phyloP scores from a whole-genome alignment of 163 green algal species.

The Scenedesmus sp. region DNA sequence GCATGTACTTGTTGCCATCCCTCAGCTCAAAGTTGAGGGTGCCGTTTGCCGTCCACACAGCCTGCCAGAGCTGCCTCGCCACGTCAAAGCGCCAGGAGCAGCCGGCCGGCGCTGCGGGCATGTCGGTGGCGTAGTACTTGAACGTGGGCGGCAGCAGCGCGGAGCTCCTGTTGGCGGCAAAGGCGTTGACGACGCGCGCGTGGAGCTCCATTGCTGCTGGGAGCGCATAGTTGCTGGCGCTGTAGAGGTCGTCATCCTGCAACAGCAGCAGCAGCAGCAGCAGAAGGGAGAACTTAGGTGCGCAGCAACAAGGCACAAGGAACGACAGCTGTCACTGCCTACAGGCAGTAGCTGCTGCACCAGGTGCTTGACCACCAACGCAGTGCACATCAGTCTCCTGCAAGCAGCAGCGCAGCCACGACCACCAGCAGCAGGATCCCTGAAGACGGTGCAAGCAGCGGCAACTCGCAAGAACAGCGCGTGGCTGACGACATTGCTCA shows the following conservation, averaged over 20 bases:
- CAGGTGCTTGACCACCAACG: too few species aligned
- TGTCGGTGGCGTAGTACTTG: background rate
- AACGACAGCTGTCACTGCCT: too few species aligned
- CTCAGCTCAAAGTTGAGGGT: background rate
- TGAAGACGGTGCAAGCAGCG: too few species aligned
- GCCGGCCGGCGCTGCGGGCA: background rate
- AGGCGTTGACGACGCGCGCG: constrained; percentile 13
- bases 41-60: background rate
- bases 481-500: too few species aligned
- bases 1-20: constrained; percentile 20
- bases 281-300: background rate
- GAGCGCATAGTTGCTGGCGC: background rate
- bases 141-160: constrained; percentile 32
- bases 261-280: background rate
- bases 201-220: constrained; percentile 48
- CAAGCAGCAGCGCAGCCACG: too few species aligned
- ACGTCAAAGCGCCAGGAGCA: constrained; percentile 36
- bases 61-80: constrained; percentile 1
- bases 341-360: background rate
- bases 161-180: background rate
- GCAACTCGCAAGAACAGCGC: too few species aligned
- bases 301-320: too few species aligned
- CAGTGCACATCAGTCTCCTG: too few species aligned
- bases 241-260: constrained; percentile 39
- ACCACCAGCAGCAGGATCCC: too few species aligned